These are phyloP conservation scores for Monosporascus sp. DNA, from an alignment of 2,329 filamentous ascomycete genomes.

Conservation along the genomic window DNA sequence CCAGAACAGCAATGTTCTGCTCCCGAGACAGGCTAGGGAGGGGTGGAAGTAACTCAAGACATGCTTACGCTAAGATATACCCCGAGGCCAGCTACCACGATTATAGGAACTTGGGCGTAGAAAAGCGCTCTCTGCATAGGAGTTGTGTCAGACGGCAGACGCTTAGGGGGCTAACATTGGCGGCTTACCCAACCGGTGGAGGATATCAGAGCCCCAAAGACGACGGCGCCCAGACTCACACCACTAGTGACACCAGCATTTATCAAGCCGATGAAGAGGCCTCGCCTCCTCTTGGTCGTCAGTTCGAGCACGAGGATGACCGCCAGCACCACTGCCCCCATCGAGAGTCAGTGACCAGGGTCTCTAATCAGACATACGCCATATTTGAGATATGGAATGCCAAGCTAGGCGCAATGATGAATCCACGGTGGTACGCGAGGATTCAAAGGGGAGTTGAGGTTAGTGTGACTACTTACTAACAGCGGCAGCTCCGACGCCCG, in stretches of 20 bases:
- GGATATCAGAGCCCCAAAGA: constrained; percentile 60
- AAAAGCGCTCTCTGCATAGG: constrained; percentile 59
- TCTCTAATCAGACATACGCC: neutral
- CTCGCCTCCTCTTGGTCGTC: constrained; percentile 59
- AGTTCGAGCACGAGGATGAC: constrained; percentile 75
- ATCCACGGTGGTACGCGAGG: no score
- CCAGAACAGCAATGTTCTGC: no score
- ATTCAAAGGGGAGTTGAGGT: neutral
- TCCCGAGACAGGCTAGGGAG: no score
- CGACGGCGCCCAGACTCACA: constrained; percentile 64
- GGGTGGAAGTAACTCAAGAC: no score
- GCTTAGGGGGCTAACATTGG: constrained; percentile 1
- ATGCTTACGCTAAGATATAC: constrained; percentile 48
- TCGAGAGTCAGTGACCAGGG: neutral
- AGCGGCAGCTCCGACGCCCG: constrained; percentile 65
- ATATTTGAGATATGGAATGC: neutral
- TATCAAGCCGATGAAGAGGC: constrained; percentile 67
- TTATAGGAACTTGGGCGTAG: constrained; percentile 62
- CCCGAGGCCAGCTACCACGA: constrained; percentile 53
- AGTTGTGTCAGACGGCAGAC: constrained; percentile 5
- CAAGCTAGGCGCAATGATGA: no score
- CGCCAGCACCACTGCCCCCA: constrained; percentile 50
- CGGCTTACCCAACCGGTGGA: constrained; percentile 62
- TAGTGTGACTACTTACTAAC: constrained; percentile 33
- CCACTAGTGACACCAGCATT: constrained; percentile 70